Conservation (phyloP, 163 green algal species). For the Scenedesmus sp. region DNA sequence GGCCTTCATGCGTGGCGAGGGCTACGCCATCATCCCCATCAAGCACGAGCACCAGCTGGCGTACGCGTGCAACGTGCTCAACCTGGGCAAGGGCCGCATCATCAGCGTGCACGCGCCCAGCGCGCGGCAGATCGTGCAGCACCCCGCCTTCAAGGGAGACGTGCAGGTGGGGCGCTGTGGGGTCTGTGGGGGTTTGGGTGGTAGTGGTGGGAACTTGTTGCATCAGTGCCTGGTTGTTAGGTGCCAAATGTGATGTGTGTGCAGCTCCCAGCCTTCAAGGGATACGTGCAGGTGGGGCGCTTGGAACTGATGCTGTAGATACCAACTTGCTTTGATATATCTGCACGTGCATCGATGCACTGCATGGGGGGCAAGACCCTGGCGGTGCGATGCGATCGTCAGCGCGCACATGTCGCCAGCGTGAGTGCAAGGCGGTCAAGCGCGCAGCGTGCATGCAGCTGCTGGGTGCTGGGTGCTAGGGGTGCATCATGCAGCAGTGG, state of each 20-base stretch:
- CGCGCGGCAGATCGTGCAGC: constrained; percentile 87
- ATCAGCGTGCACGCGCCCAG: constrained; percentile 86
- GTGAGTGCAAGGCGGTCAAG: too few relatives aligned
- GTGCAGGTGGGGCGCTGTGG: constrained; percentile 47
- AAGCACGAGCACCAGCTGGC: constrained; percentile 86
- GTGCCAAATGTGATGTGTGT: background rate
- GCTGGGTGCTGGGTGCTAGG: too few relatives aligned
- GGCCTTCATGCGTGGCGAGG: constrained; percentile 85
- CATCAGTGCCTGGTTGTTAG: background rate
- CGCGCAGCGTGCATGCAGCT: too few relatives aligned
- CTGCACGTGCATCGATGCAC: too few relatives aligned
- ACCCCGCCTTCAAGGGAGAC: constrained; percentile 77
- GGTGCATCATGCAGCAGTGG: too few relatives aligned
- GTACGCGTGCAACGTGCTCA: constrained; percentile 98
- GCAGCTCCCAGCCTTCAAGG: too few relatives aligned
- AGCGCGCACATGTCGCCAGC: too few relatives aligned
- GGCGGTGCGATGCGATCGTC: too few relatives aligned
- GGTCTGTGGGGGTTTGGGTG: background rate
- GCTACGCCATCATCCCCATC: constrained; percentile 96
- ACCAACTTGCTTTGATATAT: too few relatives aligned
- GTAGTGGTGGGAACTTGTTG: background rate
- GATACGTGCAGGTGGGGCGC: too few relatives aligned
- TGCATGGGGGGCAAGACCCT: too few relatives aligned
- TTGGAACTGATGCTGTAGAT: too few relatives aligned
- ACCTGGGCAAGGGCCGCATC: constrained; percentile 91